These are phyloP conservation scores for Leucocoprinus birnbaumii DNA, from an alignment of 768 basidiomycete species.

Conservation along the genomic window DNA sequence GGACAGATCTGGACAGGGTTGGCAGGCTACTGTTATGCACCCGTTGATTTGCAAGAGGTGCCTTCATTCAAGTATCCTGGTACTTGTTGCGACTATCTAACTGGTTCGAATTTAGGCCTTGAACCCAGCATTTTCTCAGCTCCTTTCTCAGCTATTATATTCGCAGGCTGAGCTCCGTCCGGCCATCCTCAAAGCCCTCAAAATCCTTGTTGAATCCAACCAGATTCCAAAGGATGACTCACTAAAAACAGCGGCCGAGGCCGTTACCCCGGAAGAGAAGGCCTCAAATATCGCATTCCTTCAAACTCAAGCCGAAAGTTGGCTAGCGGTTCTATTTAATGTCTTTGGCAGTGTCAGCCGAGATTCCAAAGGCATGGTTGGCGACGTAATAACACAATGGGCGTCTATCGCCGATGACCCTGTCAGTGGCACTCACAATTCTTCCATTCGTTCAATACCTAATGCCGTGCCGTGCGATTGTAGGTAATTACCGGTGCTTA, in stretches of 20 bases:
- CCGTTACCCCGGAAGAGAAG: conserved; percentile 58
- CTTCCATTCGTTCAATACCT: neutral
- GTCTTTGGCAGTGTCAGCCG: conserved; percentile 86
- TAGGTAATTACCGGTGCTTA: conserved; percentile 45
- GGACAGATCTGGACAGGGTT: conserved; percentile 93
- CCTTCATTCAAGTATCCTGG: conserved; percentile 10
- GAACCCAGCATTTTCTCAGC: conserved; percentile 73
- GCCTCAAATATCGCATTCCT: conserved; percentile 68
- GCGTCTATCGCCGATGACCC: conserved; percentile 71
- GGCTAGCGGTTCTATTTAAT: conserved; percentile 95
- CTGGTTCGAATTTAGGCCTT: conserved; percentile 53
- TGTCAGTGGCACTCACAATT: conserved; percentile 34
- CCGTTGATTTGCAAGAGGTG: conserved; percentile 73
- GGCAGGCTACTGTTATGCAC: conserved; percentile 84
- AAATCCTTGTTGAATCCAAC: conserved; percentile 80
- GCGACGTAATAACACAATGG: conserved; percentile 90
- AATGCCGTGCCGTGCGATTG: neutral
- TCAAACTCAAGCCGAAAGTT: conserved; percentile 79
- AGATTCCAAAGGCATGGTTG: conserved; percentile 73
- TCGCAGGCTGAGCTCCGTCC: conserved; percentile 81
- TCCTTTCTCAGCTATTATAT: conserved; percentile 94
- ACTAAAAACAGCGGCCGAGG: conserved; percentile 28
- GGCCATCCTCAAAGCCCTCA: conserved; percentile 78
- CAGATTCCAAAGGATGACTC: conserved; percentile 21
- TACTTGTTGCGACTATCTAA: conserved; percentile 1